Percentiles rank a stretch among this genome's conserved stretches.
phyloP scores from a whole-genome alignment of 2,329 filamentous ascomycete species.

The Pestalotiopsis sp. region DNA sequence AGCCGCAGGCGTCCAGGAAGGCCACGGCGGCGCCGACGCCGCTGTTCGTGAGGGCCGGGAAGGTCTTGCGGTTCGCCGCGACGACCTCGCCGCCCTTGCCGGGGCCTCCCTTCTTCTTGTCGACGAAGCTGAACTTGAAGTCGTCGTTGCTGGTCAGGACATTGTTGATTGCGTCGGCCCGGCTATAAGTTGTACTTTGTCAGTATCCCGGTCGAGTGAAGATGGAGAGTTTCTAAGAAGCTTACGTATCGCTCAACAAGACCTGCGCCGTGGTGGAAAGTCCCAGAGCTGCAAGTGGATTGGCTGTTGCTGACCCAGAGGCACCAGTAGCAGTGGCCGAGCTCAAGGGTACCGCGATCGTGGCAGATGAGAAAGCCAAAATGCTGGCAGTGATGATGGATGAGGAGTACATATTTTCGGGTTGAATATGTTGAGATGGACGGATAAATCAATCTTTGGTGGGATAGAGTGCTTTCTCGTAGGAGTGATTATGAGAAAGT shows the following conservation, averaged over 20 bases:
- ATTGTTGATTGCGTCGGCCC: slow-evolving; percentile 41
- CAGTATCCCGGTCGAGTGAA: too few species aligned
- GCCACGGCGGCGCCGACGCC: slow-evolving; percentile 53
- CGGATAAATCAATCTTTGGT: not conserved
- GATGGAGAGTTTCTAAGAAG: not conserved
- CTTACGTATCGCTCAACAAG: slow-evolving; percentile 40
- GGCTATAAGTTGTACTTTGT: slow-evolving; percentile 31
- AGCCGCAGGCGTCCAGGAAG: slow-evolving; percentile 52
- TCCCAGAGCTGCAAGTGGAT: slow-evolving; percentile 16
- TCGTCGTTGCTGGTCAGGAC: slow-evolving; percentile 44
- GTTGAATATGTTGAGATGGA: slow-evolving; percentile 6
- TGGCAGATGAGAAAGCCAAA: slow-evolving; percentile 39
- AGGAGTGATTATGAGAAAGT: not conserved
- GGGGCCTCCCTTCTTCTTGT: slow-evolving; percentile 24
- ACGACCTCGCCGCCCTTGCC: slow-evolving; percentile 51
- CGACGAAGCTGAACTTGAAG: slow-evolving; percentile 53
- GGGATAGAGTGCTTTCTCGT: not conserved
- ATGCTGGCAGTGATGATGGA: slow-evolving; percentile 35
- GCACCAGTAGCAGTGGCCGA: not conserved
- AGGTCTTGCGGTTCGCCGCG: slow-evolving; percentile 56
- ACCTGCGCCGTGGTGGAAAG: slow-evolving; percentile 39
- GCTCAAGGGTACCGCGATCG: slow-evolving; percentile 16
- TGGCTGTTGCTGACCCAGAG: slow-evolving; percentile 3
- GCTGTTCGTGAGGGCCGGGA: slow-evolving; percentile 57
- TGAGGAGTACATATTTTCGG: slow-evolving; percentile 37